Conservation (phyloP, 345 rosid genomes). For the Eucalyptus camaldulensis region DNA sequence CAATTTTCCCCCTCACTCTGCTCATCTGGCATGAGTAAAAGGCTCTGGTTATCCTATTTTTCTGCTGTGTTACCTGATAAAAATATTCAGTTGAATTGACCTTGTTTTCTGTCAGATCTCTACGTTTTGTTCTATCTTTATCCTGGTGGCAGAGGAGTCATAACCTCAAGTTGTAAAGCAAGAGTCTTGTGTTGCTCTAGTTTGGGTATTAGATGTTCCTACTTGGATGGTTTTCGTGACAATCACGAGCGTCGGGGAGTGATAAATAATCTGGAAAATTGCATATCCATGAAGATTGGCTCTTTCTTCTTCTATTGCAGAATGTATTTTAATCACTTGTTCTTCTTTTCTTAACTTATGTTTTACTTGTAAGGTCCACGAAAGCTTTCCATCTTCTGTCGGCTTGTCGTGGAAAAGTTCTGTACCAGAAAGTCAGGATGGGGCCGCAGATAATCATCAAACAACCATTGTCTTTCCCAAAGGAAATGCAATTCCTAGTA, state of each 20-base stretch:
- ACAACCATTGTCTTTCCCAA: conserved; percentile 75
- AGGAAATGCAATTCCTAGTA: conserved; percentile 84
- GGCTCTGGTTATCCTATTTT: not conserved
- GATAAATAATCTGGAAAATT: not conserved
- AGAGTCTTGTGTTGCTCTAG: not conserved
- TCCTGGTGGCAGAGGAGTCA: not conserved
- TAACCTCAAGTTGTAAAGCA: not conserved
- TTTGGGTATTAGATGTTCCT: not conserved
- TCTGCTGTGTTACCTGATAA: not conserved
- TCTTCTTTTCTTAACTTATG: not conserved
- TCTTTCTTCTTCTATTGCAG: not conserved
- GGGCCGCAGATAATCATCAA: conserved; percentile 65
- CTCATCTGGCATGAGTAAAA: not conserved
- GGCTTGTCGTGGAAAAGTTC: conserved; percentile 80
- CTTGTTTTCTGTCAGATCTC: not conserved
- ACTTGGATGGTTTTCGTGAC: not conserved
- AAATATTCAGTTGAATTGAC: not conserved
- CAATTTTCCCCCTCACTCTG: not conserved
- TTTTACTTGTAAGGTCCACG: conserved; percentile 48
- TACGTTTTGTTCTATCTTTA: not conserved
- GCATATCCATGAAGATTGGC: not conserved
- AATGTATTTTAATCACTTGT: not conserved
- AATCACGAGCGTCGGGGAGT: not conserved
- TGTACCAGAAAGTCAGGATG: conserved; percentile 53
- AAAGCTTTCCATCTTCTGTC: conserved; percentile 76